Base-by-base conservation (phyloP, 2,329 filamentous ascomycete genomes). In the Aspergillus transmontanensis region DNA sequence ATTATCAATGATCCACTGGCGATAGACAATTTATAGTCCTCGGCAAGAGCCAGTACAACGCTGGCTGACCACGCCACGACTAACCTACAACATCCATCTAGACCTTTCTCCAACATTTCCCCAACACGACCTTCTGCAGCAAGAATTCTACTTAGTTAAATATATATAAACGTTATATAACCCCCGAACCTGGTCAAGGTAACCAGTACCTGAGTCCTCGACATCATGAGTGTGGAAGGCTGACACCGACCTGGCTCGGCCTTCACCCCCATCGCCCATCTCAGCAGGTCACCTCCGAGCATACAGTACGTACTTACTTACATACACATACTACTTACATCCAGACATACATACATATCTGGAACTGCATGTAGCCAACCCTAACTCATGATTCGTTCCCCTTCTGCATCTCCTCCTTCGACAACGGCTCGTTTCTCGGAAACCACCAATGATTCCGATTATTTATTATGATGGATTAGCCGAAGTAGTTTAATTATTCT, bases 351-450 rank as follows among this genome's bases (percentile, higher is more conserved):
- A 48, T 30, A 32, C 32, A 36, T 30, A 58, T 48, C 26, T 58
- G 56, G 41, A 58, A 34, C 56, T 58, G 56, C 45, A 58, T 28
- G 28, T 26, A 23, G 34, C 32, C 54, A 74, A 82, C 78, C 83
- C 1, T 85, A 88, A 67, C 80, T 3, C 76, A 81, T 46, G 72
- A 77, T 12, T 75, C 75, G 4, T 77, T 76, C 12, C 86, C 88
- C 64, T 84, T 84, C 2, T 75, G 79, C 54, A 71, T 78, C 16
- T 85, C 16, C 7, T 34, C 36, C n/a, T 34, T 23, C 6, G 51
- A 55, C 51, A 55, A 55, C 51, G 32, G 51, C 51, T 55, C 21
- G 51, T 54, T 54, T 36, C 51, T 54, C 51, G 32, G 51, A 36
- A 14, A 55, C 51, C 51, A 41, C 12, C 51, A 23, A 41, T 55